A percentile compares a stretch with the other conserved stretches of the same genome.
Conservation (phyloP, 768 basidiomycete species). For the Kockovaella imperatae region DNA sequence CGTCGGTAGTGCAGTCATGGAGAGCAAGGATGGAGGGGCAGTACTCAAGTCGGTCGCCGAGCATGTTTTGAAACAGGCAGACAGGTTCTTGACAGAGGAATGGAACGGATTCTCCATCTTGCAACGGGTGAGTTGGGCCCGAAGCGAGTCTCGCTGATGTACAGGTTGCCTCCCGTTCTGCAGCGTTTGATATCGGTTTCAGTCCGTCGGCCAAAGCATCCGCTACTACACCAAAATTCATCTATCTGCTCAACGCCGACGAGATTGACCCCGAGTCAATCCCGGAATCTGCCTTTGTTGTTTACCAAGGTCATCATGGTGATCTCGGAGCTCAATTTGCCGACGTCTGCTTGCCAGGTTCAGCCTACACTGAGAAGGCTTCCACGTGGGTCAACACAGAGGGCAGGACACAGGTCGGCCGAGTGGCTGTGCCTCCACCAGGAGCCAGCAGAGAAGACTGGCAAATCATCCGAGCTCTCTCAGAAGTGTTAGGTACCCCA, state of each 20-base stretch:
- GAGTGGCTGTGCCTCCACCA: constrained; percentile 88
- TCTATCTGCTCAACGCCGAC: constrained; percentile 94
- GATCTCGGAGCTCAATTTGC: constrained; percentile 93
- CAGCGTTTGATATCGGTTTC: constrained; percentile 92
- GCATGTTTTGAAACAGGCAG: constrained; percentile 71
- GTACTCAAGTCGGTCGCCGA: constrained; percentile 69
- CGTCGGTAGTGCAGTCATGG: constrained; percentile 75
- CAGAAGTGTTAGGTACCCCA: constrained; percentile 70
- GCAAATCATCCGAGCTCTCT: constrained; percentile 88
- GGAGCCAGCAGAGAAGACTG: constrained; percentile 93
- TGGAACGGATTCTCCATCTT: constrained; percentile 95
- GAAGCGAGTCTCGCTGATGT: neutral
- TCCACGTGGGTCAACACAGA: constrained; percentile 96
- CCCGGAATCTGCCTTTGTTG: constrained; percentile 86
- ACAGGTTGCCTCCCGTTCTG: constrained; percentile 82
- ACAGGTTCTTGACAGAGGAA: constrained; percentile 66
- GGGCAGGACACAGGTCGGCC: constrained; percentile 79
- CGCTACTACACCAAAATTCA: constrained; percentile 74
- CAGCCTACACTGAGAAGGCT: constrained; percentile 88
- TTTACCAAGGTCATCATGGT: constrained; percentile 98
- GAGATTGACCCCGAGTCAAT: constrained; percentile 82
- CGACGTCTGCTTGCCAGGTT: constrained; percentile 88
- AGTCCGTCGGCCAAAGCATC: constrained; percentile 73
- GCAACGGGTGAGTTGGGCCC: constrained; percentile 61
- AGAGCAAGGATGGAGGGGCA: constrained; percentile 74